Evolutionary conservation across 2,329 filamentous ascomycete genomes (phyloP), one percentile per base, ranked within the genome.

Genomic region (Aspergillus sclerotialis): DNA sequence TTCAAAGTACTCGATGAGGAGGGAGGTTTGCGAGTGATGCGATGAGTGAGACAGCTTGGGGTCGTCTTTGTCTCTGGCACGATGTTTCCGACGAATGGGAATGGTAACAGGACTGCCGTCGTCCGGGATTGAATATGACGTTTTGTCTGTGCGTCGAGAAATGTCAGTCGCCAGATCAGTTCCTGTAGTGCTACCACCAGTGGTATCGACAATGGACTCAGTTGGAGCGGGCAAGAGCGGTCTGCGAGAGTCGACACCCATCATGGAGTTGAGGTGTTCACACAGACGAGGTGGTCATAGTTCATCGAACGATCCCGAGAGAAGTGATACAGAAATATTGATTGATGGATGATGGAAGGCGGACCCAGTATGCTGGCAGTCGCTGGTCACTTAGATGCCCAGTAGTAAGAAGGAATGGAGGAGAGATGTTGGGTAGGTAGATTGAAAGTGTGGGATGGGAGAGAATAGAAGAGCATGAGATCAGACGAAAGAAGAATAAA

Each of bases 1-100:
- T 65, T 94, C 89, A 54, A 93, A 95, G 63, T 94, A 94, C 65
- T 95, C 89, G 53, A 95, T 95, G 51, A 95, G 72, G 46, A 95
- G 72, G 37, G 86, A 93, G 24, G 89, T 94, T 67, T 94, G 88
- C 29, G 86, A 94, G 50, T 76, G 63, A 28, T 75, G 61, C 55
- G 64, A 56, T 54, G 67, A 62, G 58, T 62, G 71, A 63, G 69
- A 69, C 38, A 75, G 64, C 43, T 65, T 72, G 40, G 58, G 54
- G 25, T 58, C 62, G 42, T 71, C 65, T 74, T 73, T 77, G 58
- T 78, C 18, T 13, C 12, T 80, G 50, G 64, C 78, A 75, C 62
- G 57, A 42, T 60, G 55, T 31, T 46, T 51, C 35, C 55, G 59
- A 42, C 55, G 55, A 50, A 90, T 94, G 56, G 82, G 80, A 60